Conservation (phyloP, 441 rosid species). For the Codiaeum variegatum region DNA sequence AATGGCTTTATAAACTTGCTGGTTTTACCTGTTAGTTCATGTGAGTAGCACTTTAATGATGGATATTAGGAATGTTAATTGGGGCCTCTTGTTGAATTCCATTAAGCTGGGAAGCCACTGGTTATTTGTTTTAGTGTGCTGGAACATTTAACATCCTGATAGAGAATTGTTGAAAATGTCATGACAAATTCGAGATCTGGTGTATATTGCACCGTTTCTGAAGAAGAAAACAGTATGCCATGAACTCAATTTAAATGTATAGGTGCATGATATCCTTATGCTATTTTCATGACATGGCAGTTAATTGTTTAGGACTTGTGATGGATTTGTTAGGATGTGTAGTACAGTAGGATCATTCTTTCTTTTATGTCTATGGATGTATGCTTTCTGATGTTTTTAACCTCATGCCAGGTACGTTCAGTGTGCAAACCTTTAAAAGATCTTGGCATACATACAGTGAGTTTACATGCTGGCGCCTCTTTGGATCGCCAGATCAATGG, state of each 20-base stretch:
- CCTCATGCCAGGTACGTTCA: slow-evolving; percentile 52
- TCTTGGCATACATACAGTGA: slow-evolving; percentile 78
- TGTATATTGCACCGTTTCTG: background rate
- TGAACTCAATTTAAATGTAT: slow-evolving; percentile 3
- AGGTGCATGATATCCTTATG: background rate
- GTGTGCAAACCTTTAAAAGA: slow-evolving; percentile 80
- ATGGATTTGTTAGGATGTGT: background rate
- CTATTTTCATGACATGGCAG: background rate
- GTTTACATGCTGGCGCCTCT: slow-evolving; percentile 71
- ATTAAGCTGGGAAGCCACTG: background rate
- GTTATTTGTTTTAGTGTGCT: background rate
- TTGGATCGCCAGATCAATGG: slow-evolving; percentile 79
- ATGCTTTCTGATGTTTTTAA: slow-evolving; percentile 9
- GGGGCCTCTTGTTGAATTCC: background rate
- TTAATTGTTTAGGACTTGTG: background rate
- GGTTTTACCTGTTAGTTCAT: background rate
- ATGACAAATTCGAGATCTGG: background rate
- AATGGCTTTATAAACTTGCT: background rate
- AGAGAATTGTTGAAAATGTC: background rate
- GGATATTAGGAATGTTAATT: background rate
- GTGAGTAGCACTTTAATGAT: background rate
- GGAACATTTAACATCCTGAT: background rate
- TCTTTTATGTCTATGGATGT: slow-evolving; percentile 5
- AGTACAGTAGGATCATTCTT: background rate
- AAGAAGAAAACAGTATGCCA: background rate